These are phyloP conservation scores for Mucor racemosus DNA, from an alignment of 371 early-diverging fungal genomes.

Conservation along the genomic window DNA sequence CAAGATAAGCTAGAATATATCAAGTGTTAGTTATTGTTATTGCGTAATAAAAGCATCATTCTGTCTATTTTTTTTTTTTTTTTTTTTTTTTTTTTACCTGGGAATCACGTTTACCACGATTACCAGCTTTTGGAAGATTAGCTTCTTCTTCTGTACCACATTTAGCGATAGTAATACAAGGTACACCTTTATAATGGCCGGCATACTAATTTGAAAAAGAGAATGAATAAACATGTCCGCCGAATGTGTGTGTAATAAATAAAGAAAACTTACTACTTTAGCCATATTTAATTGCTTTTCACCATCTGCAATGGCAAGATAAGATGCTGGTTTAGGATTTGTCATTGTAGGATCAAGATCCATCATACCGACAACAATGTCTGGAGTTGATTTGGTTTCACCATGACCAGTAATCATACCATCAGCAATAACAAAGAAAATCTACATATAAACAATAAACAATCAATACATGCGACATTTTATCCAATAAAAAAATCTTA, in stretches of 20 bases:
- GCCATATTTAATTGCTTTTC: conserved; percentile 93
- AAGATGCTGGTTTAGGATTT: conserved; percentile 66
- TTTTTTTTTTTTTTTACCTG: conserved; percentile 66
- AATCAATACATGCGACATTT: background rate
- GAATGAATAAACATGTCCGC: background rate
- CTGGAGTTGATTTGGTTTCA: conserved; percentile 66
- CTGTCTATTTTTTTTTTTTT: too few relatives aligned
- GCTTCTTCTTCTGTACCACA: conserved; percentile 86
- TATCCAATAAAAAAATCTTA: conserved; percentile 8
- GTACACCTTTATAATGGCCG: conserved; percentile 89
- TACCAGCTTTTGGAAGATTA: conserved; percentile 80
- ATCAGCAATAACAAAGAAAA: conserved; percentile 54
- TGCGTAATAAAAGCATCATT: background rate
- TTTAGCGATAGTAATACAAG: conserved; percentile 91
- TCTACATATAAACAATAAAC: conserved; percentile 5
- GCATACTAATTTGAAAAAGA: conserved; percentile 55
- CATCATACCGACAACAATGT: conserved; percentile 74
- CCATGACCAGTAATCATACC: conserved; percentile 58
- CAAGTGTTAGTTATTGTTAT: background rate
- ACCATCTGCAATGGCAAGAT: conserved; percentile 93
- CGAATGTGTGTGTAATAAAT: too few relatives aligned
- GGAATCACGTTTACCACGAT: conserved; percentile 98
- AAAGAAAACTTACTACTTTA: conserved; percentile 61
- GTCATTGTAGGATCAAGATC: conserved; percentile 60
- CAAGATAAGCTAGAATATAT: conserved; percentile 61